Evolutionary conservation across 1,284 basidiomycete species (phyloP), one percentile per base, ranked within the genome.

Genomic region (Gomphus bonarii): DNA sequence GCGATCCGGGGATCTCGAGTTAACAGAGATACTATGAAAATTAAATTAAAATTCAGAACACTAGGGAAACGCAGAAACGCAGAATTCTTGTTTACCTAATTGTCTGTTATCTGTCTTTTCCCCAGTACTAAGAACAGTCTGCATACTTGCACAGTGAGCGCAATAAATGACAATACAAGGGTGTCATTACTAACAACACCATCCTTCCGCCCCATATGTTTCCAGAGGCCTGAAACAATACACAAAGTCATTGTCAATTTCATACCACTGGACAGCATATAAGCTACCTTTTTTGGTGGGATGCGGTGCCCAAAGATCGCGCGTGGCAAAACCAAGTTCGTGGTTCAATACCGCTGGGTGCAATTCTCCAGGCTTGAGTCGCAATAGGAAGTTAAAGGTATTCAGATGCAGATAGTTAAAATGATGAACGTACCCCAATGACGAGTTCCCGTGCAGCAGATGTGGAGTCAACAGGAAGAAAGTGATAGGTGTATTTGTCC

Each of bases 51-150:
- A n/a, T 22, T 38, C 16, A n/a, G 33, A 53, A 3, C 35, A 16
- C 20, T 20, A n/a, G n/a, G 12, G 11, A 9, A 6, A 35, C 1
- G 33, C 33, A 10, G 33, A 2, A 12, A 35, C 4, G 4, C 7
- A 58, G 42, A 30, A 42, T 28, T 16, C n/a, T n/a, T 12, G 46
- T 50, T 28, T 30, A 61, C 63, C 59, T 16, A 64, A 31, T 53
- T 64, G 62, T 25, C 54, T 51, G 56, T 63, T 63, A 48, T 64
- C 62, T 0, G 63, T 63, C 53, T 64, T 64, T 53, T 64, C 63
- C 11, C 63, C 63, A 25, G 59, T 64, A 54, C 59, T 63, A 2
- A 64, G 58, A 16, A 64, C 63, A 10, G 61, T 63, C 63, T 63
- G 35, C 33, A 35, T 35, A 35, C 33, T 35, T 35, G 11, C 33